A percentile compares a stretch with the other conserved stretches of the same genome.
Conservation (phyloP, 140 eudicot species). For the Stevia rebaudiana region DNA sequence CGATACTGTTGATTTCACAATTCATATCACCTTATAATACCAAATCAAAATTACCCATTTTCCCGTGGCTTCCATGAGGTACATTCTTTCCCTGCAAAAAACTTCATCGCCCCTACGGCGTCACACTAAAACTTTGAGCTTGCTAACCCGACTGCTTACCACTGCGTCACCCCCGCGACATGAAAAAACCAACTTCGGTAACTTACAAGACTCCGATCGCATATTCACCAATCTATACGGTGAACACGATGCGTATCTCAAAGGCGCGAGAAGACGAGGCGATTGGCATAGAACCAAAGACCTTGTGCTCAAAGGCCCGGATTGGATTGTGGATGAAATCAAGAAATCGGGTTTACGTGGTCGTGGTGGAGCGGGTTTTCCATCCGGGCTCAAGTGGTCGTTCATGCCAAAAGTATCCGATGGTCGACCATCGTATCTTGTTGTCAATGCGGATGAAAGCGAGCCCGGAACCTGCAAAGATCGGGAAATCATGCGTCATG, state of each 20-base stretch:
- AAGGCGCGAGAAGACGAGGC: conserved; percentile 79
- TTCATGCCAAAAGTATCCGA: conserved; percentile 85
- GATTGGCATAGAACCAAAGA: conserved; percentile 89
- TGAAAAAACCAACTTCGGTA: conserved; percentile 72
- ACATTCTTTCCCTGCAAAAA: conserved; percentile 44
- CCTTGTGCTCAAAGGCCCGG: conserved; percentile 72
- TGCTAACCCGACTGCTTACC: conserved; percentile 40
- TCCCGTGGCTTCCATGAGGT: conserved; percentile 45
- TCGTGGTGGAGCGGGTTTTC: conserved; percentile 97
- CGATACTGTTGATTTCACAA: not conserved
- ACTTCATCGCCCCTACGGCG: conserved; percentile 28
- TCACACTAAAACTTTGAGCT: conserved; percentile 29
- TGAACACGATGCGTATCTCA: conserved; percentile 66
- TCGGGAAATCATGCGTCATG: conserved; percentile 84
- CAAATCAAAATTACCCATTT: conserved; percentile 2
- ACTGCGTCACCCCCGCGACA: conserved; percentile 69
- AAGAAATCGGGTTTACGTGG: conserved; percentile 94
- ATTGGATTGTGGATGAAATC: conserved; percentile 80
- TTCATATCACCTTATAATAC: not conserved
- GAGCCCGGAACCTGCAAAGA: conserved; percentile 94
- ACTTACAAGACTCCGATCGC: conserved; percentile 77
- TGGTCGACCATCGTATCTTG: conserved; percentile 81
- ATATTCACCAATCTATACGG: conserved; percentile 85
- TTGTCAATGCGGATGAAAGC: conserved; percentile 90
- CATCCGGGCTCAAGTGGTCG: conserved; percentile 90